A percentile compares a stretch with the other conserved stretches of the same genome.
These are phyloP conservation scores for Eucalyptus microcorys DNA, from an alignment of 345 rosid genomes.

Conservation along the genomic window DNA sequence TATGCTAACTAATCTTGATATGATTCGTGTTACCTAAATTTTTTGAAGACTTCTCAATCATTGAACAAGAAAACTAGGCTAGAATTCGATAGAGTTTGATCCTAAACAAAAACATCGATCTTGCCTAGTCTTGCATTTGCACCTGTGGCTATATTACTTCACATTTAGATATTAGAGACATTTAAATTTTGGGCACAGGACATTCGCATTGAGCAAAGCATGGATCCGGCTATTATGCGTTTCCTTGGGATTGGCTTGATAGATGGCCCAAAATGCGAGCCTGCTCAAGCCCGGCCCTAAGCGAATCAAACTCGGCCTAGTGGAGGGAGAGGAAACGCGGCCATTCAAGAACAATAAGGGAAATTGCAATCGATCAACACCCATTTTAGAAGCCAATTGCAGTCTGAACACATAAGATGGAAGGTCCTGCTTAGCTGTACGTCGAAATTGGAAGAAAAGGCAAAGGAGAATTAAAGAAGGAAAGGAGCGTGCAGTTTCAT, in stretches of 20 bases:
- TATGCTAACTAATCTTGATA: not conserved
- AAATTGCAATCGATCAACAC: not conserved
- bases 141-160: rapidly evolving
- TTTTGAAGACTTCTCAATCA: too few relatives aligned
- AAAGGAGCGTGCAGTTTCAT: not conserved
- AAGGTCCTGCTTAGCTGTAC: not conserved
- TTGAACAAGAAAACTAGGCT: too few relatives aligned
- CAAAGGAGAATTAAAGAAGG: not conserved
- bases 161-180: not conserved
- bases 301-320: not conserved
- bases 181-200: not conserved
- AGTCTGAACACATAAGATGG: not conserved
- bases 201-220: rapidly evolving
- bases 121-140: not conserved
- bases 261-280: not conserved
- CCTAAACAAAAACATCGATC: not conserved
- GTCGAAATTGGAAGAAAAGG: not conserved
- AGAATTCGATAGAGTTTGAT: rapidly evolving
- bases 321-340: not conserved
- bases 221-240: not conserved
- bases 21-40: too few relatives aligned
- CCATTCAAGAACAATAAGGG: not conserved
- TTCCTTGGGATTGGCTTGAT: not conserved
- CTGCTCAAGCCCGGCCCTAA: rapidly evolving
- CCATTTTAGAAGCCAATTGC: not conserved